Conservation (phyloP, 169 alveolate genomes). For the Plasmodium coatneyi region DNA sequence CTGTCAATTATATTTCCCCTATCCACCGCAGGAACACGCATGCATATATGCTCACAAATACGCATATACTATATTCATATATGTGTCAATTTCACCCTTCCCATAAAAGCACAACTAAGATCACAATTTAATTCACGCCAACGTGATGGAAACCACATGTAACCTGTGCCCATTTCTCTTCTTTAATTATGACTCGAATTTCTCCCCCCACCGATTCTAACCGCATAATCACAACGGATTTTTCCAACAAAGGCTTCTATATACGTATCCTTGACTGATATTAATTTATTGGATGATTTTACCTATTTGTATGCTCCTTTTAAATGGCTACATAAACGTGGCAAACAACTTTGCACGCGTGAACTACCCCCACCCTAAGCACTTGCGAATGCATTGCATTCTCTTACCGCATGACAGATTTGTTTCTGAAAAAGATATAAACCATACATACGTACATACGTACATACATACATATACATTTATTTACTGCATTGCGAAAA, state of each 20-base stretch:
- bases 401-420: neutral
- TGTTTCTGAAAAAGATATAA: neutral
- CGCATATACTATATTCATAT: neutral
- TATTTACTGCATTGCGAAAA: neutral
- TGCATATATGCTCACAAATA: neutral
- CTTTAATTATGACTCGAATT: neutral
- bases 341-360: neutral
- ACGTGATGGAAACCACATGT: neutral
- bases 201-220: neutral
- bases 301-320: neutral
- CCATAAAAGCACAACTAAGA: neutral
- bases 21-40: neutral
- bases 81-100: neutral
- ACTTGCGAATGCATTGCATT: neutral
- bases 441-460: neutral
- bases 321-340: neutral
- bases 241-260: neutral
- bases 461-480: neutral
- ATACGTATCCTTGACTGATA: neutral
- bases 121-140: neutral
- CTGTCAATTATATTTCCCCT: neutral
- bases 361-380: neutral
- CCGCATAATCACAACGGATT: neutral
- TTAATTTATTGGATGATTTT: neutral
- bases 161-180: neutral